A percentile compares a stretch with the other conserved stretches of the same genome.
phyloP scores from a whole-genome alignment of 2,329 filamentous ascomycete genomes.

The Madurella fahalii region DNA sequence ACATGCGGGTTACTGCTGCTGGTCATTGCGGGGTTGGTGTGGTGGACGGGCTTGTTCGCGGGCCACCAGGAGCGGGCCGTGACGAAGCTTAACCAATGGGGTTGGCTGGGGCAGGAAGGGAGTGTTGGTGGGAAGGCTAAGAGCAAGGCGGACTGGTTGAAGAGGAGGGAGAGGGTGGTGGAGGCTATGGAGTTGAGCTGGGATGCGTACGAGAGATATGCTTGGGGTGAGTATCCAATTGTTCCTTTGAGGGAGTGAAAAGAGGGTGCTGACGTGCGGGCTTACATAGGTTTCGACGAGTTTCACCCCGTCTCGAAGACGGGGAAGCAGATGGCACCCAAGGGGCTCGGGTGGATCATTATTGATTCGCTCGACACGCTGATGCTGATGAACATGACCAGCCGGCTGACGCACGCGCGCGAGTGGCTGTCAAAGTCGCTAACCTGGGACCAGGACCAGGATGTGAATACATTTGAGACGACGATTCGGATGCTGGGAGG shows the following conservation, averaged over 20 bases:
- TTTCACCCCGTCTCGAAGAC: slow-evolving; percentile 79
- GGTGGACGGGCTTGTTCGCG: slow-evolving; percentile 63
- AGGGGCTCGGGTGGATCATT: slow-evolving; percentile 96
- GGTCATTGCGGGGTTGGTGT: slow-evolving; percentile 57
- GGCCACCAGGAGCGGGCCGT: slow-evolving; percentile 34
- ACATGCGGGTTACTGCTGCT: slow-evolving; percentile 50
- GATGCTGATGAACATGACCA: slow-evolving; percentile 97
- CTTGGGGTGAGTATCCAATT: slow-evolving; percentile 68
- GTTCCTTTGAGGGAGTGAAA: not conserved
- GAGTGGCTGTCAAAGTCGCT: slow-evolving; percentile 82
- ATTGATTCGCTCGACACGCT: slow-evolving; percentile 93
- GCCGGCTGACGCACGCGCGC: slow-evolving; percentile 74
- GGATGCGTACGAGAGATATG: slow-evolving; percentile 88
- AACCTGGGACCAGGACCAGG: slow-evolving; percentile 85
- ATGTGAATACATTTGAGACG: slow-evolving; percentile 96
- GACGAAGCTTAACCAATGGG: slow-evolving; percentile 44
- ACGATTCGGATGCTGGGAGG: slow-evolving; percentile 97
- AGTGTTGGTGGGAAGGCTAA: slow-evolving; percentile 27
- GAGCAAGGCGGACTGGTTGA: slow-evolving; percentile 64
- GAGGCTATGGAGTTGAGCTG: slow-evolving; percentile 90
- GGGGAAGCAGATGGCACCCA: slow-evolving; percentile 77
- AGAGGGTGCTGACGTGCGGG: slow-evolving; percentile 28
- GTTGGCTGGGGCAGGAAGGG: slow-evolving; percentile 51
- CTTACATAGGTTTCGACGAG: slow-evolving; percentile 66
- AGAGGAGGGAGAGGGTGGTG: slow-evolving; percentile 73